These are phyloP conservation scores for Spergularia bocconei DNA, from an alignment of 148 eudicot genomes.

Conservation along the genomic window DNA sequence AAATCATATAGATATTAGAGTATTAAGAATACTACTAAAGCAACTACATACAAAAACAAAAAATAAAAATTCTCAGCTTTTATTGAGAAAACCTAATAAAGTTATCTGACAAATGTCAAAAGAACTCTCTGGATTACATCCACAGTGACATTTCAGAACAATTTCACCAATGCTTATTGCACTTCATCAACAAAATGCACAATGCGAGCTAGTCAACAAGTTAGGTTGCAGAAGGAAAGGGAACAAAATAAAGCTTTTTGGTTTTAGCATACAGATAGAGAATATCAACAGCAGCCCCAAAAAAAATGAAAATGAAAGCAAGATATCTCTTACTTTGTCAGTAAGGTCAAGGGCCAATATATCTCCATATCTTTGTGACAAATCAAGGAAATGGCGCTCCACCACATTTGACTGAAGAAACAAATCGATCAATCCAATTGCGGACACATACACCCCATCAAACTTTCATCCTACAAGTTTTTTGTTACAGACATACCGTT, in stretches of 20 bases:
- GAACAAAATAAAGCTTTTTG: background rate
- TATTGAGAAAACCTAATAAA: background rate
- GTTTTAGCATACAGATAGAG: background rate
- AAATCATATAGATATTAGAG: background rate
- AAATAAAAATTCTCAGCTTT: background rate
- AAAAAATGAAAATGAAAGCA: background rate
- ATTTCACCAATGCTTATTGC: background rate
- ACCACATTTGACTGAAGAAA: constrained; percentile 63
- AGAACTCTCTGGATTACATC: background rate
- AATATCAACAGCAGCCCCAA: background rate
- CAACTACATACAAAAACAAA: background rate
- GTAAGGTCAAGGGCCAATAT: constrained; percentile 77
- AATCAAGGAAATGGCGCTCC: constrained; percentile 87
- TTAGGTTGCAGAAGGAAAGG: background rate
- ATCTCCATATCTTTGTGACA: constrained; percentile 84
- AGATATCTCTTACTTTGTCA: constrained; percentile 52
- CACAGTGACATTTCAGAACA: background rate
- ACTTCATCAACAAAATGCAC: background rate
- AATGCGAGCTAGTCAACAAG: background rate
- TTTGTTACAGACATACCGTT: constrained; percentile 44
- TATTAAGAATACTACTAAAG: background rate
- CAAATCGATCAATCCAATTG: constrained; percentile 11
- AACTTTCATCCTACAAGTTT: constrained; percentile 16
- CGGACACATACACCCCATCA: background rate
- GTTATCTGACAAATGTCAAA: background rate